Percentiles rank a stretch among this genome's conserved stretches.
Evolutionary conservation across 208 protist species (phyloP).

Genomic region (Crithidia sp.): DNA sequence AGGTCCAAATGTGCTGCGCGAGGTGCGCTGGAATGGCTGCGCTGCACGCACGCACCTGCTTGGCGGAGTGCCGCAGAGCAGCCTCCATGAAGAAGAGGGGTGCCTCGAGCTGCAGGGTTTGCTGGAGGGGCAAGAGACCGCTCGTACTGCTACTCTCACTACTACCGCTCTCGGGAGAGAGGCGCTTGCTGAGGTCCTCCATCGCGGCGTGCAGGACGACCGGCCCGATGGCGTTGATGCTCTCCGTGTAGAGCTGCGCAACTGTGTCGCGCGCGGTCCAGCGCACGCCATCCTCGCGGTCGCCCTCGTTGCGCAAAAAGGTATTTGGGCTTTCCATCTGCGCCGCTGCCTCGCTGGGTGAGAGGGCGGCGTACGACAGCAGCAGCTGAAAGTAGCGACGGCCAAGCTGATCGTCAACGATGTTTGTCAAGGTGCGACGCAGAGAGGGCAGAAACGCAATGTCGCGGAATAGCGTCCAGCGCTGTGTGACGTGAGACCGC

Average conservation of each 20-base stretch:
- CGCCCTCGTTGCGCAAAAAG: slow-evolving; percentile 64
- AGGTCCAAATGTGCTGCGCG: slow-evolving; percentile 36
- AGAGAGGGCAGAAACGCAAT: slow-evolving; percentile 25
- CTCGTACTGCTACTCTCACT: neutral
- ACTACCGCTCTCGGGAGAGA: slow-evolving; percentile 18
- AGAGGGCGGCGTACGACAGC: slow-evolving; percentile 39
- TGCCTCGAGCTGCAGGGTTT: slow-evolving; percentile 46
- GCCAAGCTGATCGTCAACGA: slow-evolving; percentile 27
- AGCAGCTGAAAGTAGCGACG: slow-evolving; percentile 42
- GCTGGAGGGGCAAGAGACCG: neutral
- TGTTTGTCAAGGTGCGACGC: slow-evolving; percentile 22
- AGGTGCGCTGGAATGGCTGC: slow-evolving; percentile 41
- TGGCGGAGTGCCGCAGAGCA: slow-evolving; percentile 36
- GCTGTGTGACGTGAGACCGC: slow-evolving; percentile 27
- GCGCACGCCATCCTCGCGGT: slow-evolving; percentile 51
- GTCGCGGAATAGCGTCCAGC: slow-evolving; percentile 33
- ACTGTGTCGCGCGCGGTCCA: slow-evolving; percentile 53
- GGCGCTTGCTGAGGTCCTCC: slow-evolving; percentile 35
- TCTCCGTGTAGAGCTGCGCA: slow-evolving; percentile 33
- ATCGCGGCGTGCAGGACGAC: slow-evolving; percentile 49
- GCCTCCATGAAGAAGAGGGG: slow-evolving; percentile 57
- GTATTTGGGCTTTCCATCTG: slow-evolving; percentile 45
- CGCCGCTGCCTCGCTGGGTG: slow-evolving; percentile 24
- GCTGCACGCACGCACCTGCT: slow-evolving; percentile 36
- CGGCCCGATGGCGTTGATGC: slow-evolving; percentile 40